Evolutionary conservation across 78 protist species (phyloP).

Genomic region (Pelomyxa schiedti): DNA sequence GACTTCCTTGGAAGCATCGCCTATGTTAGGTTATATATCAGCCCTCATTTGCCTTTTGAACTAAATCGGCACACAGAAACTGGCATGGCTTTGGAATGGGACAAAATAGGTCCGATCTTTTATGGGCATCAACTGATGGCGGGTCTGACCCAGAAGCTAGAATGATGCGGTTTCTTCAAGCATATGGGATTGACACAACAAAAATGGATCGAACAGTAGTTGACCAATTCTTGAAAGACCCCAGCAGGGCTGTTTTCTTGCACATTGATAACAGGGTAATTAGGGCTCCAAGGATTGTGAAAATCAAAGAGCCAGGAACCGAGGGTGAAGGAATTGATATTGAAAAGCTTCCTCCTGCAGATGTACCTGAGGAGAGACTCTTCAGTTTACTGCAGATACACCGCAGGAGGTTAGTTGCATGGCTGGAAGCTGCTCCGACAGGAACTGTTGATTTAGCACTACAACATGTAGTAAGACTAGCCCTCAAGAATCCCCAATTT

Average conservation of each 20-base stretch:
- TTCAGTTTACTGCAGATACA: background rate
- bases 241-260: slow-evolving; percentile 1
- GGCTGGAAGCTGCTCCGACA: background rate
- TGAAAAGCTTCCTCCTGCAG: background rate
- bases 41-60: no score
- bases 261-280: background rate
- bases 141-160: background rate
- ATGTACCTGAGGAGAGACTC: slow-evolving; percentile 5
- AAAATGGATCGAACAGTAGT: background rate
- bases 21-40: no score
- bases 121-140: background rate
- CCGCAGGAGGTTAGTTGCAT: background rate
- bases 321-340: background rate
- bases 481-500: background rate
- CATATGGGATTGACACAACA: slow-evolving; percentile 18
- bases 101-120: background rate
- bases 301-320: no score
- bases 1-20: background rate
- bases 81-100: slow-evolving; percentile 28
- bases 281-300: background rate
- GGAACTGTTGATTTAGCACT: background rate
- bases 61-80: no score
- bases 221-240: background rate
- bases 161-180: slow-evolving; percentile 9
- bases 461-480: background rate